These are phyloP conservation scores for Cicer chorassanicum DNA, from an alignment of 306 rosid species.

Conservation along the genomic window DNA sequence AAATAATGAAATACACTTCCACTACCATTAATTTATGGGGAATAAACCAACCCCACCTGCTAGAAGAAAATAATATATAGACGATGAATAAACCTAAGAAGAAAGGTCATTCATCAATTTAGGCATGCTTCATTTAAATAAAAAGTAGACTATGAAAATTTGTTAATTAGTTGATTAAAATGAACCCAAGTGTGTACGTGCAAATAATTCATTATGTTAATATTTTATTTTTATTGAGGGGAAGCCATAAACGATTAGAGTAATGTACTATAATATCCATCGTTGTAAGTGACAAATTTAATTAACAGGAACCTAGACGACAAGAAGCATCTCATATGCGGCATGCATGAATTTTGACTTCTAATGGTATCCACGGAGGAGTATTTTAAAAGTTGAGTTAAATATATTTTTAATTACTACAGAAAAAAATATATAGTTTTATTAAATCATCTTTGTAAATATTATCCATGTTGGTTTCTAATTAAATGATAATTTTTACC, in stretches of 20 bases:
- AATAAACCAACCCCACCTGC: conserved; percentile 48
- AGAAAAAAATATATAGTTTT: no score
- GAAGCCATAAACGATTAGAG: neutral
- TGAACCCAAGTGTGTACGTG: neutral
- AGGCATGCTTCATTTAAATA: conserved; percentile 8
- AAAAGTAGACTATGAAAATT: neutral
- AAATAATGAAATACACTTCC: conserved; percentile 17
- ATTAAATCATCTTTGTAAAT: no score
- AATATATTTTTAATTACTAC: no score
- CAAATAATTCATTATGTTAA: neutral
- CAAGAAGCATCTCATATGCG: no score
- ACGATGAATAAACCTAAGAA: conserved; percentile 36
- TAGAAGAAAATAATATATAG: conserved; percentile 24
- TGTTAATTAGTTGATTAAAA: neutral
- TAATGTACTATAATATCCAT: neutral
- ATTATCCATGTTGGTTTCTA: no score
- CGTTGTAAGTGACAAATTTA: no score
- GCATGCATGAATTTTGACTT: no score
- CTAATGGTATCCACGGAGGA: no score
- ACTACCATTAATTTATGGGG: conserved; percentile 12
- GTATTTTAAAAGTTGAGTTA: no score
- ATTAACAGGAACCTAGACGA: no score
- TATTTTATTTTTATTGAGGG: neutral
- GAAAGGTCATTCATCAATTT: conserved; percentile 24
- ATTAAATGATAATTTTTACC: no score